Evolutionary conservation across 257 asterid genomes (phyloP).

Genomic region (Capsicum chinense): DNA sequence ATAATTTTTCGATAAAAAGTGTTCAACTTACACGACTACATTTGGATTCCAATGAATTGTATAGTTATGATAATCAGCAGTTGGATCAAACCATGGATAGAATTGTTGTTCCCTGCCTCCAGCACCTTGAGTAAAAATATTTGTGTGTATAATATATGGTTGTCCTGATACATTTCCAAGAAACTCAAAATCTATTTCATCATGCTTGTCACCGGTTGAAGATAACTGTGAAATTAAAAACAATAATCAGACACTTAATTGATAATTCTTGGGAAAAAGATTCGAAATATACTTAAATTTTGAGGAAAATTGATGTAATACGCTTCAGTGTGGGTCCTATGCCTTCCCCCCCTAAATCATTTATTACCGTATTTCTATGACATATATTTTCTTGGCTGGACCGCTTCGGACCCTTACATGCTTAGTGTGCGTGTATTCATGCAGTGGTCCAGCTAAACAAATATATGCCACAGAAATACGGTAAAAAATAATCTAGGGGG

Average conservation of each 20-base stretch:
- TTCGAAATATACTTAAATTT: no score
- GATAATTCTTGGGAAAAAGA: no score
- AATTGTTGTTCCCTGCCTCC: slow-evolving; percentile 80
- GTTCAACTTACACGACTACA: slow-evolving; percentile 54
- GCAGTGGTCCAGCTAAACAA: no score
- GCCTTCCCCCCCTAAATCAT: no score
- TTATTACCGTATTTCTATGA: no score
- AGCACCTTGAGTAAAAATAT: slow-evolving; percentile 58
- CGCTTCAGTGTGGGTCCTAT: no score
- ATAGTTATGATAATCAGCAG: slow-evolving; percentile 72
- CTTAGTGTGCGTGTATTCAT: no score
- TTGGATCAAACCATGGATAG: slow-evolving; percentile 80
- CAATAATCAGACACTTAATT: neutral
- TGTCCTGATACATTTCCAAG: slow-evolving; percentile 76
- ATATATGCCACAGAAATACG: no score
- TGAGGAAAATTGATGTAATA: no score
- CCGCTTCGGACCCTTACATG: no score
- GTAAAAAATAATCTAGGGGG: no score
- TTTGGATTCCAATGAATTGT: slow-evolving; percentile 73
- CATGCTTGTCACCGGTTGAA: slow-evolving; percentile 63
- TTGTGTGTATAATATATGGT: slow-evolving; percentile 72
- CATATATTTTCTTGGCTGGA: no score
- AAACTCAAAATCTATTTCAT: slow-evolving; percentile 87
- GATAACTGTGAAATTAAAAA: slow-evolving; percentile 52
- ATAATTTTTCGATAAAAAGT: neutral